Base-by-base conservation (phyloP, 192 early-diverging fungal species). In the Coemansia sp. region DNA sequence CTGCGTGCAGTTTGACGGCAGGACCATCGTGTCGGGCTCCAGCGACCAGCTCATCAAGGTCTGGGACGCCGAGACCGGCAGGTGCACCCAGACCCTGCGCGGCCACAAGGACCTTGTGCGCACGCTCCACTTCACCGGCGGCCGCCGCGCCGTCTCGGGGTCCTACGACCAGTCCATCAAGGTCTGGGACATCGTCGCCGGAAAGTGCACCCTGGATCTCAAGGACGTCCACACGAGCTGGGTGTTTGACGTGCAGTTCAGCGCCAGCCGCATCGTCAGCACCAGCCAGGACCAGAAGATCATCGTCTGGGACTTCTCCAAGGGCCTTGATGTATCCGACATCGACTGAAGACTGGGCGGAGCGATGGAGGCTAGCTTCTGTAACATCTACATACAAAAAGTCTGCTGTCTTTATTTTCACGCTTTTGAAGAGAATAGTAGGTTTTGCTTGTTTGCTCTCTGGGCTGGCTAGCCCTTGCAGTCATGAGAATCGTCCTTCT, bases 181-280 rank as follows among this genome's bases (percentile, higher is more conserved):
- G 68, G 89, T 98, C 22, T 98, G 96, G 97, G 92, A 99, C 71
- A 74, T 91, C 45, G 72, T 82, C 13, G 87, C 89, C 3, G 95
- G 93, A 13, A 65, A 91, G 50, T 86, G 93, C 53, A 67, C 92
- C 30, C 55, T 90, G 48, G 86, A 91, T 67, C 82, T 92, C 27
- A 76, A 87, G 37, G 74, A 84, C 31, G 90, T 87, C 13, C 94
- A 96, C 68, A 84, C 86, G 6, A 95, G 92, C 72, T 97, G 95
- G 94, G 93, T 98, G 6, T 98, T 97, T 86, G 93, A 97, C 81
- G 90, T 98, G 13, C 91, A 93, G 62, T 92, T 95, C 67, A 89
- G 88, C 36, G 73, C 82, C 6, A 87, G 83, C 33, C 88, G 86
- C 61, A 94, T 98, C 56, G 86, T 98, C 58, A 90, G 77, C 60